phyloP scores from a whole-genome alignment of 2,329 filamentous ascomycete species.

The Hymenoscyphus fraxineus region DNA sequence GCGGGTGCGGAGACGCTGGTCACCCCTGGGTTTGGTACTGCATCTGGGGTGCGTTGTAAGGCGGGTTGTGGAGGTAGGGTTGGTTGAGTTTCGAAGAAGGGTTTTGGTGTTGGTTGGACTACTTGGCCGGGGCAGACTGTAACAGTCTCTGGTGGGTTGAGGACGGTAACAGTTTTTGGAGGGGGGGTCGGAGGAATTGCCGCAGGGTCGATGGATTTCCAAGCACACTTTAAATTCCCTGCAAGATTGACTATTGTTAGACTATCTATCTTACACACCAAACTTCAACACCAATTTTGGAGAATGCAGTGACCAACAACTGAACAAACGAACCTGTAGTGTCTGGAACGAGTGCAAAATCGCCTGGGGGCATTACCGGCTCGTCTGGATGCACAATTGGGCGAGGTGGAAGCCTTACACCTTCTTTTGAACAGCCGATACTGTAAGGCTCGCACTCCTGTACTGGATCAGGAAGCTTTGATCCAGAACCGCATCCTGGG shows the following conservation, averaged over 20 bases:
- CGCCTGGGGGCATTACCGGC: neutral
- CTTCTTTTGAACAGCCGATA: neutral
- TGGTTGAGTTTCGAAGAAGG: neutral
- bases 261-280: neutral
- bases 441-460: neutral
- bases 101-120: neutral
- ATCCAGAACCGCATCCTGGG: neutral
- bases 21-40: too few species aligned
- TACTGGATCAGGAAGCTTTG: neutral
- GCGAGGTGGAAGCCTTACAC: neutral
- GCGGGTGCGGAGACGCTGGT: too few species aligned
- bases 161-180: neutral
- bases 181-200: neutral
- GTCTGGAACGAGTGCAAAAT: neutral
- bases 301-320: neutral
- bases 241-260: neutral
- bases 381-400: neutral
- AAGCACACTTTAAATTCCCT: neutral
- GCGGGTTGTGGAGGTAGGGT: too few species aligned
- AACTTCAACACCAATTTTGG: neutral
- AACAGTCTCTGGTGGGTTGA: neutral
- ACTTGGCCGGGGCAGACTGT: neutral
- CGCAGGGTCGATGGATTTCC: neutral
- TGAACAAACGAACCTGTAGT: neutral
- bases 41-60: too few species aligned